phyloP scores from a whole-genome alignment of 73 alveolate species.

The Paramecium biaurelia region DNA sequence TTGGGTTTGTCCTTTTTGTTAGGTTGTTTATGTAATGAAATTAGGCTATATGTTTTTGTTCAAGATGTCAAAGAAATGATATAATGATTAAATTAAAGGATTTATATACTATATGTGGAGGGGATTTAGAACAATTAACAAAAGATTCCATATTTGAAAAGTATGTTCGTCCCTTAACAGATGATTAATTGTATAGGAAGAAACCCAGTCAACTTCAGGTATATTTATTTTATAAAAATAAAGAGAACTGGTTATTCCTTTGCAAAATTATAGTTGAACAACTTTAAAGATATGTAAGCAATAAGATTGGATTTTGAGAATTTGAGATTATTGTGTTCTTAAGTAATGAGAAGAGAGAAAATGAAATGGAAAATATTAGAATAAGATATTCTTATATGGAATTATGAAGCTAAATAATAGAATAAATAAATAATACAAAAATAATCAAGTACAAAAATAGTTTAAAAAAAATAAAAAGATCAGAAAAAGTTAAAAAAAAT shows the following conservation, averaged over 20 bases:
- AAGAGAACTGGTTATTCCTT: slow-evolving; percentile 23
- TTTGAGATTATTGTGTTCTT: slow-evolving; percentile 16
- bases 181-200: slow-evolving; percentile 13
- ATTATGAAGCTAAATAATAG: not conserved
- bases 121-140: slow-evolving; percentile 17
- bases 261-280: not conserved
- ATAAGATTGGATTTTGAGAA: slow-evolving; percentile 29
- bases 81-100: slow-evolving; percentile 40
- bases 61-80: slow-evolving; percentile 50
- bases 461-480: not conserved
- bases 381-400: not conserved
- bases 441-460: not conserved
- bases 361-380: not conserved
- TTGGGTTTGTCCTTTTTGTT: slow-evolving; percentile 57
- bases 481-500: not conserved
- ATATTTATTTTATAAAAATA: not conserved
- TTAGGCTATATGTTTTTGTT: slow-evolving; percentile 48
- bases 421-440: not conserved
- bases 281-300: slow-evolving; percentile 20
- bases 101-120: slow-evolving; percentile 38
- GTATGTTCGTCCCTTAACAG: not conserved
- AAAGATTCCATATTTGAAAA: slow-evolving; percentile 36
- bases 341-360: slow-evolving; percentile 37
- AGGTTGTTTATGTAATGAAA: not conserved
- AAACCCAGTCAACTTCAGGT: not conserved